Base-by-base conservation (phyloP, 2,329 filamentous ascomycete genomes). In the Beauveria medogensis region DNA sequence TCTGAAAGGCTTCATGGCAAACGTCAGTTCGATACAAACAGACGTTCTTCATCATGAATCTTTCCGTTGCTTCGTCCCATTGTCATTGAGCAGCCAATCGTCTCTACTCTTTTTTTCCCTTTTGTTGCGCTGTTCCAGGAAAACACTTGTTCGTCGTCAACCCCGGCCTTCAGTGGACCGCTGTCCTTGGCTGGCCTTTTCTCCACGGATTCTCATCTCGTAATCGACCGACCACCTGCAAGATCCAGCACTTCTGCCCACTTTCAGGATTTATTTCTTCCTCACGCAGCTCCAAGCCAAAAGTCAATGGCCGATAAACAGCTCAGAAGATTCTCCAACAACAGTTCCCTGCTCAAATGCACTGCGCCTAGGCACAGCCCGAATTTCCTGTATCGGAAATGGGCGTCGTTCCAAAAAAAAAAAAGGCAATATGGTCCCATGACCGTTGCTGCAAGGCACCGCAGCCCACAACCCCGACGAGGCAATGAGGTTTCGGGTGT, bases 391-490 rank as follows among this genome's bases (percentile, higher is more conserved):
- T 37, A 37, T 37, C 34, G 34, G 34, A 37, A 34, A 22, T 34
- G 24, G 41, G 30, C 24, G 34, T 57, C 55, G 55, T 34, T 43
- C 22, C 2, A 22, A 10, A 18, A 55, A 52, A 52, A 44, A 46
- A 58, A 52, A 44, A 34, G 22, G 37, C 40, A 43, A 12, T 2
- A 22, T 48, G 20, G 55, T 59, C 56, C 37, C 56, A 59, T 52
- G 47, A 59, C 56, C 34, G 14, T 26, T 48, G 56, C 40, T 59
- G 56, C 56, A 59, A 59, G 56, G 56, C 56, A 59, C 56, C 56
- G 22, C 55, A 44, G 12, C 34, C 46, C 46, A 51, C 22, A 16
- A 3, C 24, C 20, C 44, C 18, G 47, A 22, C 56, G 26, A 44
- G 48, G n/a, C 18, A 43, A 43, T 43, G 18, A 22, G 28, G 34